Percentiles rank a stretch among this genome's conserved stretches.
Conservation (phyloP, 2,329 filamentous ascomycete genomes). For the Cytospora schulzeri region DNA sequence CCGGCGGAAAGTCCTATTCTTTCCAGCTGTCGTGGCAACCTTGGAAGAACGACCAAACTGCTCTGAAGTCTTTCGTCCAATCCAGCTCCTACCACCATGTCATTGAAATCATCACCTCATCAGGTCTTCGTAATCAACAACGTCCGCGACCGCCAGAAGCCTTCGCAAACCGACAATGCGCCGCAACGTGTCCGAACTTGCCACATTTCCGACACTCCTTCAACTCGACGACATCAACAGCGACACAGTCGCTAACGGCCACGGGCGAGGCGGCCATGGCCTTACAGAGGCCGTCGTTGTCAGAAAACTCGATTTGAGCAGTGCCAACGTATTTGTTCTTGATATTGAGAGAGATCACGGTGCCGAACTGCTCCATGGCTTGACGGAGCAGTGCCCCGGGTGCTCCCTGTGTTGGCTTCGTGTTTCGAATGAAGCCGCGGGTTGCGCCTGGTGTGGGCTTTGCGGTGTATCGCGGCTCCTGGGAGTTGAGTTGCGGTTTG, state of each 20-base stretch:
- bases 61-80: neutral
- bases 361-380: constrained; percentile 17
- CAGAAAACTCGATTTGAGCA: neutral
- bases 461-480: neutral
- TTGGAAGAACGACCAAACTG: too few species aligned
- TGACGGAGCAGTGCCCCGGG: neutral
- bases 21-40: too few species aligned
- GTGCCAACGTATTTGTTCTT: neutral
- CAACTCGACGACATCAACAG: neutral
- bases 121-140: neutral
- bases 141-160: too few species aligned
- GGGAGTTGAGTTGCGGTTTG: neutral
- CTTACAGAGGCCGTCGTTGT: neutral
- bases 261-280: constrained; percentile 5
- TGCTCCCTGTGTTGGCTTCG: neutral
- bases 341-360: constrained; percentile 3
- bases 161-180: neutral
- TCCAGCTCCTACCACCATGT: neutral
- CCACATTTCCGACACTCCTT: constrained; percentile 6
- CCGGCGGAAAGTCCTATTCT: neutral
- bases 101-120: neutral
- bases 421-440: constrained; percentile 1
- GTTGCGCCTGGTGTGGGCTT: neutral
- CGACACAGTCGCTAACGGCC: neutral
- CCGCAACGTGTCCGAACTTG: constrained; percentile 1